Base-by-base conservation (phyloP, 192 early-diverging fungal species). In the Chytriomyces hyalinus region DNA sequence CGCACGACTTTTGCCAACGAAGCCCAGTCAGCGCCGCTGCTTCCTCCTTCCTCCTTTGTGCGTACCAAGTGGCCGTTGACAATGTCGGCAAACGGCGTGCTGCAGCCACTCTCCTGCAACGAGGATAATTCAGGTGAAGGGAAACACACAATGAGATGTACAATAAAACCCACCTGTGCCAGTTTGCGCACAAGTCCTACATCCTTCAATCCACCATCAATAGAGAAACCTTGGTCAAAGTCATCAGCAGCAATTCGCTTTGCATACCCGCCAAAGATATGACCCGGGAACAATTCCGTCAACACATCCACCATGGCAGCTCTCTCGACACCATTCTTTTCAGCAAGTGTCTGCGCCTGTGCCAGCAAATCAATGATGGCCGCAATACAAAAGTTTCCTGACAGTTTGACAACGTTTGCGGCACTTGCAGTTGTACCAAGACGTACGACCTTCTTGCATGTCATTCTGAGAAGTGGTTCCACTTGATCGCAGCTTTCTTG, bases 171-270 rank as follows among this genome's bases (percentile, higher is more conserved):
- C 24, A 26, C 24, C 24, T 26, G 24, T 8, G 78, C 78, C 61
- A 79, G 68, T 17, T 65, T 49, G 26, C 43, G 0, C 47, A 83
- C 66, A 26, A 83, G 57, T 47, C 82, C 82, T 6, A 80, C 82
- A 75, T 83, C 82, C 69, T 83, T 83, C 50, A 83, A 50, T 53
- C 82, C 82, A 43, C 82, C 80, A 24, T 50, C 51, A 47, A 83
- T 77, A n/a, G 76, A 24, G 61, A 83, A 83, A 5, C 82, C 82
- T 49, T 53, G 50, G 11, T n/a, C 70, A 64, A 78, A 81, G 13
- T 83, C 75, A 64, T 83, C 69, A 48, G 22, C 43, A 28, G 63
- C 65, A 43, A 83, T 83, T 11, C 77, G 74, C 24, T 48, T 17
- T 20, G 50, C 49, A 49, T 83, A 83, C 17, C 77, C 75, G 36